phyloP scores from a whole-genome alignment of 2,329 filamentous ascomycete genomes.

The Cercospora janseana region DNA sequence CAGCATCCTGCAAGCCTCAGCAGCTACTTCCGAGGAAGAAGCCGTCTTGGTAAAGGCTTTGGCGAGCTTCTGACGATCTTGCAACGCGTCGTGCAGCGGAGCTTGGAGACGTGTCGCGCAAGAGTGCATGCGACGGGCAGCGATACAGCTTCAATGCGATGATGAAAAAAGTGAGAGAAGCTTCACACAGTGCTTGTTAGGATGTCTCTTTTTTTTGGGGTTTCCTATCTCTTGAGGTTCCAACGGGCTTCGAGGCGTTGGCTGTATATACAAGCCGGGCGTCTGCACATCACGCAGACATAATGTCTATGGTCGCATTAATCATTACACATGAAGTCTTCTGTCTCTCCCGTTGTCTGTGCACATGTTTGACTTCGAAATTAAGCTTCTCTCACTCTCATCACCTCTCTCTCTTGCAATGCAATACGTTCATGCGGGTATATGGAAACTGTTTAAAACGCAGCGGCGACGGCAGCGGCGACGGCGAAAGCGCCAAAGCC shows the following conservation, averaged over 20 bases:
- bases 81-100: background rate
- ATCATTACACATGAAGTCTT: slow-evolving; percentile 12
- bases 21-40: background rate
- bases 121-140: background rate
- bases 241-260: slow-evolving; percentile 13
- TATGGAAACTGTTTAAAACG: slow-evolving; percentile 11
- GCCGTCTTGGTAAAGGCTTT: too few relatives aligned
- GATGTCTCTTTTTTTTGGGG: background rate
- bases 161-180: background rate
- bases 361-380: background rate
- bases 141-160: background rate
- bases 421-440: too few relatives aligned
- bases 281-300: slow-evolving; percentile 11
- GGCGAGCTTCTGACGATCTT: background rate
- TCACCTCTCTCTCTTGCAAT: too few relatives aligned
- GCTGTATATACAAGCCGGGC: slow-evolving; percentile 10
- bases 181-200: background rate
- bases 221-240: too few relatives aligned
- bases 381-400: background rate
- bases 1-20: slow-evolving; percentile 1
- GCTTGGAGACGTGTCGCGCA: background rate
- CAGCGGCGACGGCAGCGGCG: slow-evolving; percentile 15
- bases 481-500: slow-evolving; percentile 16
- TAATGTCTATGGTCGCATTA: slow-evolving; percentile 10
- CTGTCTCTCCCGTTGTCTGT: background rate